These are phyloP conservation scores for Umbilicus rupestris DNA, from an alignment of 164 flowering plant genomes.

Conservation along the genomic window DNA sequence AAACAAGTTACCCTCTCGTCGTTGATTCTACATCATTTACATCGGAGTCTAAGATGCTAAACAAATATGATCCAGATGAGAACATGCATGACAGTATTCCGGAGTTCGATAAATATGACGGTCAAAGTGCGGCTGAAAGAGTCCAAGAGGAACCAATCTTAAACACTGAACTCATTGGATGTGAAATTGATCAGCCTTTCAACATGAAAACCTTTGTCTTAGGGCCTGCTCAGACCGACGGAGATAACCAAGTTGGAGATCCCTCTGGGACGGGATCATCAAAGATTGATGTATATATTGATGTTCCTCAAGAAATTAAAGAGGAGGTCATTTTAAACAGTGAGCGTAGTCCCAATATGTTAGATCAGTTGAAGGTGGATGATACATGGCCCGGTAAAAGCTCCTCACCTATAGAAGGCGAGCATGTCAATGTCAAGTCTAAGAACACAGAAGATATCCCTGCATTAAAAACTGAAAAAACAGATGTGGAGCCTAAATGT, in stretches of 20 bases:
- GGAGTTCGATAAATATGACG: slow-evolving; percentile 15
- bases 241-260: neutral
- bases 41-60: neutral
- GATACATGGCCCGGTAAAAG: neutral
- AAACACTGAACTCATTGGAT: slow-evolving; percentile 12
- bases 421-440: slow-evolving; percentile 9
- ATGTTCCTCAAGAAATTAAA: neutral
- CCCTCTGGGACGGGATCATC: neutral
- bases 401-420: neutral
- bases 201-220: neutral
- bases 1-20: neutral
- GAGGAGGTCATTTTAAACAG: neutral
- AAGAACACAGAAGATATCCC: slow-evolving; percentile 17
- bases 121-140: slow-evolving; percentile 19
- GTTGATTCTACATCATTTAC: neutral
- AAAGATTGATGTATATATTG: neutral
- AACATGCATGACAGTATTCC: slow-evolving; percentile 12
- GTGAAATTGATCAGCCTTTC: slow-evolving; percentile 15
- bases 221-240: neutral
- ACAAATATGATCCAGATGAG: neutral
- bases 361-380: neutral
- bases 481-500: neutral
- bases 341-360: neutral
- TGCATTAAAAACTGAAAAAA: neutral
- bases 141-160: slow-evolving; percentile 16